A percentile compares a stretch with the other conserved stretches of the same genome.
phyloP scores from a whole-genome alignment of 1,284 basidiomycete species.

The Prillingera fragicola region DNA sequence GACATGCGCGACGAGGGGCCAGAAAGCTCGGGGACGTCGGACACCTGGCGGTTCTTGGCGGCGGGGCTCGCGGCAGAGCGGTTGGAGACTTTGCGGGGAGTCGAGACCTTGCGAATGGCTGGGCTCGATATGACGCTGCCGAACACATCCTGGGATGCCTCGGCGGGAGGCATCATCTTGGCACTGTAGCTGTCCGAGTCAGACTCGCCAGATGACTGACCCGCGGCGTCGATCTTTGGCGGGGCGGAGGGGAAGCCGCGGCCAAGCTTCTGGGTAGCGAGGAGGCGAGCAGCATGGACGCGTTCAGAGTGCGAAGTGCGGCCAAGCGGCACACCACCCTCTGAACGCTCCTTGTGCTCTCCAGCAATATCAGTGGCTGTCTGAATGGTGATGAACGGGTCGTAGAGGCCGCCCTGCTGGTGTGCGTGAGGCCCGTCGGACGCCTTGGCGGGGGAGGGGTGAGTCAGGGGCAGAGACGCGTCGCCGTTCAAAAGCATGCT shows the following conservation, averaged over 20 bases:
- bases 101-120: conserved; percentile 3
- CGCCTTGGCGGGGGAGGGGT: neutral
- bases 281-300: conserved; percentile 37
- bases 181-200: neutral
- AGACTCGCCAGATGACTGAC: neutral
- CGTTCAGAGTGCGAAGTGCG: conserved; percentile 57
- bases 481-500: conserved; percentile 41
- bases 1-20: conserved; percentile 35
- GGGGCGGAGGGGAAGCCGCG: conserved; percentile 30
- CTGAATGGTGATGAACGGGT: conserved; percentile 48
- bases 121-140: conserved; percentile 12
- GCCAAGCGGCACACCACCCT: conserved; percentile 66
- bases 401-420: conserved; percentile 43
- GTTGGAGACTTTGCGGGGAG: conserved; percentile 7
- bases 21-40: conserved; percentile 29
- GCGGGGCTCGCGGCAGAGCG: too few species aligned
- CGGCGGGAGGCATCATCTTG: conserved; percentile 1
- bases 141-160: conserved; percentile 8
- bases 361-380: conserved; percentile 39
- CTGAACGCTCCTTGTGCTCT: conserved; percentile 49
- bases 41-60: conserved; percentile 10
- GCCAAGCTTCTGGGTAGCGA: conserved; percentile 44
- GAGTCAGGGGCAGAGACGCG: conserved; percentile 31
- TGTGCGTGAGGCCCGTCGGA: conserved; percentile 29
- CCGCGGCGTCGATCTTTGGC: neutral